phyloP scores from a whole-genome alignment of 2,329 filamentous ascomycete genomes.

The Cordyceps militaris region DNA sequence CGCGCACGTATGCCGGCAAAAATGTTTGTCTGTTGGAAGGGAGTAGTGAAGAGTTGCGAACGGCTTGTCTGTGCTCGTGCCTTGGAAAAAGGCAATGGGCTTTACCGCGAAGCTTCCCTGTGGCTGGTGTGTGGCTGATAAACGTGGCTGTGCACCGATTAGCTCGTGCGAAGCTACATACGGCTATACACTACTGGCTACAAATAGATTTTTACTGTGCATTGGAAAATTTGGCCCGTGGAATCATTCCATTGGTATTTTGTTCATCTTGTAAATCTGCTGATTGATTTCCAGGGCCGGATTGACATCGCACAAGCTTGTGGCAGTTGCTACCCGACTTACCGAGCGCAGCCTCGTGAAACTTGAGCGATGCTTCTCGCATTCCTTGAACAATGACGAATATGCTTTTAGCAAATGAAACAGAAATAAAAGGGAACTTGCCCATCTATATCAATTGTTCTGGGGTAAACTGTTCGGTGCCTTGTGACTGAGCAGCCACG shows the following conservation, averaged over 20 bases:
- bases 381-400: neutral
- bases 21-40: constrained; percentile 12
- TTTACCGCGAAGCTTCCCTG: constrained; percentile 3
- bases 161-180: neutral
- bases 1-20: constrained; percentile 16
- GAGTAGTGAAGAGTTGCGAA: constrained; percentile 1
- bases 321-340: too few relatives aligned
- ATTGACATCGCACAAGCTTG: too few relatives aligned
- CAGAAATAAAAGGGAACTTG: neutral
- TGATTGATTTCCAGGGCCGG: too few relatives aligned
- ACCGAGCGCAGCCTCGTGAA: too few relatives aligned
- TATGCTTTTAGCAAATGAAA: neutral
- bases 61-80: neutral
- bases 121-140: constrained; percentile 8
- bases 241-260: too few relatives aligned
- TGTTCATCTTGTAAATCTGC: too few relatives aligned
- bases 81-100: constrained; percentile 12
- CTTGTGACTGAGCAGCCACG: neutral
- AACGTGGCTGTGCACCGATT: constrained; percentile 5
- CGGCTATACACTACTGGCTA: too few relatives aligned
- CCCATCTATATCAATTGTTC: neutral
- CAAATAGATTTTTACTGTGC: too few relatives aligned
- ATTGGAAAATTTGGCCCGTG: neutral
- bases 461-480: neutral
- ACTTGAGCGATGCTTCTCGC: too few relatives aligned